phyloP scores from a whole-genome alignment of 306 rosid genomes.

The Arachis hypogaea region DNA sequence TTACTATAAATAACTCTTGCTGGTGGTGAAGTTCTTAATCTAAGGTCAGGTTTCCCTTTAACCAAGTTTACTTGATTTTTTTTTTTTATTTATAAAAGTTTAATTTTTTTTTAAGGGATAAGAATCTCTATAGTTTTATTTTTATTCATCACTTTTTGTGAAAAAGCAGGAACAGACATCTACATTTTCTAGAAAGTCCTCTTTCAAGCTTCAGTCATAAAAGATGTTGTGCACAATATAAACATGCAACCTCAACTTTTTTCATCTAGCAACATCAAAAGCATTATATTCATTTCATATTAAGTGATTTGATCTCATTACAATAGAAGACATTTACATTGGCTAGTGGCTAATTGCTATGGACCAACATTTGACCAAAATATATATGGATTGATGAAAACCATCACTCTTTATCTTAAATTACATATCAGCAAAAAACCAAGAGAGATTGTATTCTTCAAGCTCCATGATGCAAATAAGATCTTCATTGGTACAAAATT shows the following conservation, averaged over 20 bases:
- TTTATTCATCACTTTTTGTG: not conserved
- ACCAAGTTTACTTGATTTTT: no score
- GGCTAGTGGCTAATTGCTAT: not conserved
- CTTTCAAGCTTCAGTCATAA: not conserved
- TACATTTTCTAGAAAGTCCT: no score
- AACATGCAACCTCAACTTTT: not conserved
- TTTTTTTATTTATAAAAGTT: no score
- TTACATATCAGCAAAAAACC: not conserved
- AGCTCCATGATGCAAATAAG: constrained; percentile 13
- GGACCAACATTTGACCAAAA: constrained; percentile 29
- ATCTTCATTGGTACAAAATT: constrained; percentile 11
- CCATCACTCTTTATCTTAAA: constrained; percentile 25
- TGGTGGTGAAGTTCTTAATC: no score
- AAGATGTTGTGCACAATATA: not conserved
- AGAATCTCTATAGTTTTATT: no score
- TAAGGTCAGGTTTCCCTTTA: no score
- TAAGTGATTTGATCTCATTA: not conserved
- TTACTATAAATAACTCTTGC: not conserved
- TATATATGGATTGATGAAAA: constrained; percentile 7
- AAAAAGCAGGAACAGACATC: not conserved
- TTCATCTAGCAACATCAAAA: not conserved
- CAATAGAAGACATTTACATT: constrained; percentile 8
- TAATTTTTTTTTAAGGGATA: no score
- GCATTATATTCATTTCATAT: constrained; percentile 7
- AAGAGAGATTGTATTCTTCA: not conserved